Conservation (phyloP, 2,329 filamentous ascomycete genomes). For the Trichoderma sp. region DNA sequence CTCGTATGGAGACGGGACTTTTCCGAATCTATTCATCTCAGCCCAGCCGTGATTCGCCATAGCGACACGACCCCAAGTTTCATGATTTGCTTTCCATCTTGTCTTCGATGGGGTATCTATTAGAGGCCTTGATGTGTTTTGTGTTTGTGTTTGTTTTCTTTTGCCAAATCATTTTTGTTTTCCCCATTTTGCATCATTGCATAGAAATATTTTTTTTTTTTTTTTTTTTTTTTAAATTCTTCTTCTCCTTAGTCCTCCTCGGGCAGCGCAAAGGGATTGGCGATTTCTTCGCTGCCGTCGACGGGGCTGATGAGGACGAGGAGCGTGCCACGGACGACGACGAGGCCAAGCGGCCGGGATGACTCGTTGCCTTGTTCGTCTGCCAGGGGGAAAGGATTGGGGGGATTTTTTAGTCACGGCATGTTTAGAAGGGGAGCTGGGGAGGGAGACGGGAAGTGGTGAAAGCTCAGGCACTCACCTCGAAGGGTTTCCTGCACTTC, state of each 20-base stretch:
- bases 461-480: slow-evolving; percentile 60
- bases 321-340: slow-evolving; percentile 87
- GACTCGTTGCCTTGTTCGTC: slow-evolving; percentile 91
- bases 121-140: neutral
- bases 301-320: slow-evolving; percentile 89
- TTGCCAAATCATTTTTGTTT: neutral
- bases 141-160: neutral
- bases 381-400: slow-evolving; percentile 39
- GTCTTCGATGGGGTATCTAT: neutral
- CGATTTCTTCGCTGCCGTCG: slow-evolving; percentile 92
- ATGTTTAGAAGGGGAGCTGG: neutral
- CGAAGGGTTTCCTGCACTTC: slow-evolving; percentile 87
- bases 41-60: neutral
- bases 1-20: neutral
- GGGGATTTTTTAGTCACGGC: neutral
- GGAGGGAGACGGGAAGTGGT: neutral
- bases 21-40: neutral
- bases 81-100: neutral
- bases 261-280: slow-evolving; percentile 81
- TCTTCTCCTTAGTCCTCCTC: slow-evolving; percentile 55
- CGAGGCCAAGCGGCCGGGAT: slow-evolving; percentile 74
- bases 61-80: neutral
- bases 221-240: neutral
- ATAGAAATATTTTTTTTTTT: neutral
- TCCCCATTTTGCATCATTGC: neutral